phyloP scores from a whole-genome alignment of 1,284 basidiomycete genomes.

The Peniophora sp. region DNA sequence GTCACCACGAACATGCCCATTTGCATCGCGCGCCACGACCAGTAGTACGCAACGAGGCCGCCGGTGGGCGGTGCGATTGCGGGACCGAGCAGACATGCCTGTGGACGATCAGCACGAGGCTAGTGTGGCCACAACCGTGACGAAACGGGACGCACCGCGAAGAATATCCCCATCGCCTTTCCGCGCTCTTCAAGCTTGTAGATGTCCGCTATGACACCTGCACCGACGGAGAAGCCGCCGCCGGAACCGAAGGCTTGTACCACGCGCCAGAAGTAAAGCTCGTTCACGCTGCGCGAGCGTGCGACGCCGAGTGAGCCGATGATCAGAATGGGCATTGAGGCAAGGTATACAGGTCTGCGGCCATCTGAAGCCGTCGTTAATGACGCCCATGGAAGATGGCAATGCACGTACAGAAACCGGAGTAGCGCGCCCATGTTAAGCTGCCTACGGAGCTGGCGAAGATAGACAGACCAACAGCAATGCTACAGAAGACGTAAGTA shows the following conservation, averaged over 20 bases:
- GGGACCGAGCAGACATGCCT: constrained; percentile 27
- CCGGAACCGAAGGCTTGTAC: constrained; percentile 54
- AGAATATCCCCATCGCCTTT: constrained; percentile 56
- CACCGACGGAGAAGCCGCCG: constrained; percentile 45
- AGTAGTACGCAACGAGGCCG: constrained; percentile 43
- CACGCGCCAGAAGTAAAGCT: constrained; percentile 54
- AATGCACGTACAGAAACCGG: constrained; percentile 38
- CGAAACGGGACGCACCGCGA: constrained; percentile 31
- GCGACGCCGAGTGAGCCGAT: constrained; percentile 58
- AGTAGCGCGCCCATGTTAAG: constrained; percentile 46
- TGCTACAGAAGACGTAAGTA: constrained; percentile 19
- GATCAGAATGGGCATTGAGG: constrained; percentile 52
- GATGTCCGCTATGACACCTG: constrained; percentile 59
- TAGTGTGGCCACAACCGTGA: not conserved
- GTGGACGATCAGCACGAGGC: not conserved
- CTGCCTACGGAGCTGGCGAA: constrained; percentile 32
- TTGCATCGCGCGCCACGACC: constrained; percentile 69
- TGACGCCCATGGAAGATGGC: not conserved
- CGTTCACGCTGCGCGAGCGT: constrained; percentile 31
- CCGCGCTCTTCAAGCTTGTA: constrained; percentile 56
- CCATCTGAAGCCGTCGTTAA: constrained; percentile 37
- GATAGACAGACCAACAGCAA: constrained; percentile 38
- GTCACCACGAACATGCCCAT: constrained; percentile 36
- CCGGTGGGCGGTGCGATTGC: constrained; percentile 26
- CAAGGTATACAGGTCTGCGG: constrained; percentile 52